Conservation (phyloP, 2,329 filamentous ascomycete species). For the Fusarium abutilonis region DNA sequence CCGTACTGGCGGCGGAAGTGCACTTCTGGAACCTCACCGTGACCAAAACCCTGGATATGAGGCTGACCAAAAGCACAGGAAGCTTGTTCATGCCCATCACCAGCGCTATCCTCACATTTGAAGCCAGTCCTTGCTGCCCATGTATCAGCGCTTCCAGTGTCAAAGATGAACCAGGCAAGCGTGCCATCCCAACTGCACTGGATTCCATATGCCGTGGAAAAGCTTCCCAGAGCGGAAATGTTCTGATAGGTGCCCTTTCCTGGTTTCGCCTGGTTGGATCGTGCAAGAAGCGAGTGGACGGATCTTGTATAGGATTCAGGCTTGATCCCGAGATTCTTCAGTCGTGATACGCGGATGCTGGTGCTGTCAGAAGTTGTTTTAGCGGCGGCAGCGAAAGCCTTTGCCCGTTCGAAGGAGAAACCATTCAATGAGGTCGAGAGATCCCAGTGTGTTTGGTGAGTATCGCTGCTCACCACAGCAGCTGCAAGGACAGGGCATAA, state of each 20-base stretch:
- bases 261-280: slow-evolving; percentile 24
- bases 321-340: slow-evolving; percentile 46
- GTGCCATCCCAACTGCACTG: slow-evolving; percentile 54
- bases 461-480: not conserved
- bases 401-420: slow-evolving; percentile 51
- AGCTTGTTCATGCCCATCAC: slow-evolving; percentile 45
- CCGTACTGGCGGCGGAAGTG: slow-evolving; percentile 60
- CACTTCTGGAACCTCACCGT: slow-evolving; percentile 52
- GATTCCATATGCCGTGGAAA: slow-evolving; percentile 56
- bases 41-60: slow-evolving; percentile 53
- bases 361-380: slow-evolving; percentile 44
- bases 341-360: slow-evolving; percentile 48
- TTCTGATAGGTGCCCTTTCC: slow-evolving; percentile 50
- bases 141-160: slow-evolving; percentile 63
- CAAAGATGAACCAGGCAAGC: slow-evolving; percentile 56
- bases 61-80: slow-evolving; percentile 56
- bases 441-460: slow-evolving; percentile 42
- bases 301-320: slow-evolving; percentile 39
- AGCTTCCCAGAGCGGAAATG: slow-evolving; percentile 51
- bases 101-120: slow-evolving; percentile 53
- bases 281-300: slow-evolving; percentile 46
- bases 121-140: slow-evolving; percentile 58
- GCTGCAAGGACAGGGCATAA: slow-evolving; percentile 8
- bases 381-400: slow-evolving; percentile 34
- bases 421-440: slow-evolving; percentile 52